These are phyloP conservation scores for Gonapodya sp. DNA, from an alignment of 192 early-diverging fungal species.

Conservation along the genomic window DNA sequence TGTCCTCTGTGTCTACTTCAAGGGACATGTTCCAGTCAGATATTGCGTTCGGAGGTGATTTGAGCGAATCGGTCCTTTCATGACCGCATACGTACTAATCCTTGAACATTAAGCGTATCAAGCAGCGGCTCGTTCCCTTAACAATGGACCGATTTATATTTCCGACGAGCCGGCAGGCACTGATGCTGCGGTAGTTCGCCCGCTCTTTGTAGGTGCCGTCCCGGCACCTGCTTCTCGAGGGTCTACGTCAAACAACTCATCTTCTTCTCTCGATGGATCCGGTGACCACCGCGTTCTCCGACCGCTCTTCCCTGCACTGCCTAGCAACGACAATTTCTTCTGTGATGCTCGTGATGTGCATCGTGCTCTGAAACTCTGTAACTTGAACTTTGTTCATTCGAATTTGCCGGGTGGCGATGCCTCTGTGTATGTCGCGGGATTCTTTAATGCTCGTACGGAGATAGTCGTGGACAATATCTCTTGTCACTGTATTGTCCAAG, in stretches of 20 bases:
- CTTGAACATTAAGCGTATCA: not conserved
- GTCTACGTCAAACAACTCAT: not conserved
- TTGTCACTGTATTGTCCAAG: not conserved
- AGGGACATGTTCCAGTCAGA: slow-evolving; percentile 13
- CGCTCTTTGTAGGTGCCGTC: not conserved
- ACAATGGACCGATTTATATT: slow-evolving; percentile 8
- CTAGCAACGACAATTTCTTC: slow-evolving; percentile 1
- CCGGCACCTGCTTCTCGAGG: not conserved
- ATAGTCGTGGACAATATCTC: not conserved
- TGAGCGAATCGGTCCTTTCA: not conserved
- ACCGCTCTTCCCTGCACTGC: not conserved
- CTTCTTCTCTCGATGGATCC: not conserved
- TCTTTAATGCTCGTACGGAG: not conserved
- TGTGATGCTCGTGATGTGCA: not conserved
- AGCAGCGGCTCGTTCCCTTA: not conserved
- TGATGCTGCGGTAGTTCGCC: not conserved
- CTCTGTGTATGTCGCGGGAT: not conserved
- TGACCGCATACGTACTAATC: not conserved
- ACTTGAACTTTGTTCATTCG: not conserved
- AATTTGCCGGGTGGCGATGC: not conserved
- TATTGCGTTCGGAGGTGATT: not conserved
- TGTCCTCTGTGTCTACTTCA: too few relatives aligned
- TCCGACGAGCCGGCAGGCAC: not conserved
- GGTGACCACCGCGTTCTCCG: slow-evolving; percentile 7
- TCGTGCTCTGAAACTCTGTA: not conserved